Evolutionary conservation across 169 alveolate species (phyloP), one percentile per base, ranked within the genome.

Genomic region (Babesia divergens): DNA sequence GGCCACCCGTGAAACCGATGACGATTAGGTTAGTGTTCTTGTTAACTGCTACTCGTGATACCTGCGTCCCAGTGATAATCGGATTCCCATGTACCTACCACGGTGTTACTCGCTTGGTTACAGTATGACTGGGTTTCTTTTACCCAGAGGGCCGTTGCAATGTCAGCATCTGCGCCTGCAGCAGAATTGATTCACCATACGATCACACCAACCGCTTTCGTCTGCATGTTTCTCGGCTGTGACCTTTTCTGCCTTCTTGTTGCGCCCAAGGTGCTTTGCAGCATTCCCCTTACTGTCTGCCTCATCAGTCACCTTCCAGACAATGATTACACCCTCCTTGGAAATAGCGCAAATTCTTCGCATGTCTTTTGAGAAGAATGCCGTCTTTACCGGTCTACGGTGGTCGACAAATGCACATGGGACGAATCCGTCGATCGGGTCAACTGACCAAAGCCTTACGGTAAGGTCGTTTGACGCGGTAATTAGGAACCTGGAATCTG

Each of bases 381-480:
- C 94, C 16, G 89, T 89, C 35, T 79, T 83, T 0, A 91, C 91
- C 28, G 94, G 84, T 22, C 87, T 83, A 31, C 93, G 43, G 69
- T 90, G 93, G 8, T 87, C 90, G 24, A 88, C 84, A 47, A 91
- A 84, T 9, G 94, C 89, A 5, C 86, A 77, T 24, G 95, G 93
- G 13, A 83, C 84, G 51, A 89, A 82, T 35, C 84, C 74, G 42
- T 38, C 60, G 26, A 74, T 75, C 24, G 81, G 84, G 37, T 88
- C 86, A 20, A 82, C 88, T 0, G 93, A 84, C 83, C 93, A 89
- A 26, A 91, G 84, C 60, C 96, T 72, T 18, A 91, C 93, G 14
- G 96, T 91, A 79, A 90, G 31, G 58, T 92, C 96, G 46, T 76
- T 82, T 8, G 95, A 85, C 7, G 93, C 46, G 0, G 96, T 89